These are phyloP conservation scores for Tritrichomonas musculus DNA, from an alignment of 208 protist genomes.

Conservation along the genomic window DNA sequence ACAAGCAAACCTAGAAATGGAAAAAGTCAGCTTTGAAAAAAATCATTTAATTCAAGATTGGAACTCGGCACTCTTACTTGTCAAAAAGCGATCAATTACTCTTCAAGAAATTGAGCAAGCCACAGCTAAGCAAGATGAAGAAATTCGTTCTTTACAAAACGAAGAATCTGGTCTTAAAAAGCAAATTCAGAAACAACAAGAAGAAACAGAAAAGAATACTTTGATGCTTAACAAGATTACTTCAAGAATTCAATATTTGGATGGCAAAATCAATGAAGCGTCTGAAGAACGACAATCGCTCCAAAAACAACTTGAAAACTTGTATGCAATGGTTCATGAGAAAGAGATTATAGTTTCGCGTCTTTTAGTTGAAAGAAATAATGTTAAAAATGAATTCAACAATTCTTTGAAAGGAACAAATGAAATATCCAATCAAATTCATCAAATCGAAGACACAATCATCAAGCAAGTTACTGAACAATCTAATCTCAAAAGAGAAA, in stretches of 20 bases:
- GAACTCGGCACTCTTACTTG: neutral
- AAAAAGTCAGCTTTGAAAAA: conserved; percentile 4
- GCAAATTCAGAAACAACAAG: neutral
- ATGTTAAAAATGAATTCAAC: neutral
- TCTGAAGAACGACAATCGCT: neutral
- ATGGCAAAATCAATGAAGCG: neutral
- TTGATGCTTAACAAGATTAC: neutral
- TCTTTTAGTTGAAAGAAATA: neutral
- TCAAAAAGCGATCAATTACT: neutral
- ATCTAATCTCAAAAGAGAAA: neutral
- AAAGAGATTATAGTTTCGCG: neutral
- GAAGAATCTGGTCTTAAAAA: neutral
- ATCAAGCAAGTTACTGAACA: neutral
- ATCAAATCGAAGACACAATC: conserved; percentile 19
- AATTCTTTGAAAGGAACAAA: neutral
- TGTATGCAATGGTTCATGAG: neutral
- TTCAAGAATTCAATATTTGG: neutral
- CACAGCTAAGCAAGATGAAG: conserved; percentile 7
- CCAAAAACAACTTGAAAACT: neutral
- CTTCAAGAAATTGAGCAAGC: neutral
- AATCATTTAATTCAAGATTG: conserved; percentile 29
- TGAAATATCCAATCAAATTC: conserved; percentile 21
- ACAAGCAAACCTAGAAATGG: conserved; percentile 19
- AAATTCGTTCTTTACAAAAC: neutral
- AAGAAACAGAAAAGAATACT: neutral